Evolutionary conservation across 129 eudicot genomes (phyloP).

Genomic region (Deinandra increscens): DNA sequence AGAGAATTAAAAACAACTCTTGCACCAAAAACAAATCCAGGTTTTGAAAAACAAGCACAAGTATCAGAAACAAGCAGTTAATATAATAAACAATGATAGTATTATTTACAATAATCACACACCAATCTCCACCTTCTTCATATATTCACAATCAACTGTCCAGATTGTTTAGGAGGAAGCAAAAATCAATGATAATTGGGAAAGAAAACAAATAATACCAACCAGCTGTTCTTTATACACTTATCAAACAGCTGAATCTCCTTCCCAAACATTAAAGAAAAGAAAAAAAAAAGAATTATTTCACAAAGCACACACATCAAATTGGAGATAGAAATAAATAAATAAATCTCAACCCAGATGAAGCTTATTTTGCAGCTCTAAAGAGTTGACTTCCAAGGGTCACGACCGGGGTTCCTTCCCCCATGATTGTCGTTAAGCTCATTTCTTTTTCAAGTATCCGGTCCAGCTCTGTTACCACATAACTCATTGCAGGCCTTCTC

Average conservation of each 20-base stretch:
- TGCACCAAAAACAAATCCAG: too few species aligned
- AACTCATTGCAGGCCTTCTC: slow-evolving; percentile 67
- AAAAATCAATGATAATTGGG: slow-evolving; percentile 18
- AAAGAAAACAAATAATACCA: slow-evolving; percentile 38
- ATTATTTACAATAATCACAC: slow-evolving; percentile 27
- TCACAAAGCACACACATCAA: slow-evolving; percentile 45
- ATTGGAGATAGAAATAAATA: slow-evolving; percentile 32
- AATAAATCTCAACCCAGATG: slow-evolving; percentile 25
- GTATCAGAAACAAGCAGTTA: neutral
- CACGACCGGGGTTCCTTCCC: slow-evolving; percentile 94
- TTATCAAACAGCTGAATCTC: slow-evolving; percentile 79
- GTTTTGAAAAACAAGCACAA: slow-evolving; percentile 4
- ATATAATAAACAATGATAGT: slow-evolving; percentile 16
- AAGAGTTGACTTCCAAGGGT: slow-evolving; percentile 97
- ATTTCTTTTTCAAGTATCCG: slow-evolving; percentile 88
- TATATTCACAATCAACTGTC: slow-evolving; percentile 47
- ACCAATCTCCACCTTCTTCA: slow-evolving; percentile 32
- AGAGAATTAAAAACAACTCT: too few species aligned
- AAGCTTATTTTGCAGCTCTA: slow-evolving; percentile 49
- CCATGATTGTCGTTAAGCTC: slow-evolving; percentile 95
- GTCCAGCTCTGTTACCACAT: slow-evolving; percentile 68
- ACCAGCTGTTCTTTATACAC: slow-evolving; percentile 84
- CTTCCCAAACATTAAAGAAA: slow-evolving; percentile 30
- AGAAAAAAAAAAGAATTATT: slow-evolving; percentile 12
- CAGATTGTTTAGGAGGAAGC: slow-evolving; percentile 4